A percentile compares a stretch with the other conserved stretches of the same genome.
phyloP scores from a whole-genome alignment of 2,329 filamentous ascomycete species.

The Aspergillus caelatus region DNA sequence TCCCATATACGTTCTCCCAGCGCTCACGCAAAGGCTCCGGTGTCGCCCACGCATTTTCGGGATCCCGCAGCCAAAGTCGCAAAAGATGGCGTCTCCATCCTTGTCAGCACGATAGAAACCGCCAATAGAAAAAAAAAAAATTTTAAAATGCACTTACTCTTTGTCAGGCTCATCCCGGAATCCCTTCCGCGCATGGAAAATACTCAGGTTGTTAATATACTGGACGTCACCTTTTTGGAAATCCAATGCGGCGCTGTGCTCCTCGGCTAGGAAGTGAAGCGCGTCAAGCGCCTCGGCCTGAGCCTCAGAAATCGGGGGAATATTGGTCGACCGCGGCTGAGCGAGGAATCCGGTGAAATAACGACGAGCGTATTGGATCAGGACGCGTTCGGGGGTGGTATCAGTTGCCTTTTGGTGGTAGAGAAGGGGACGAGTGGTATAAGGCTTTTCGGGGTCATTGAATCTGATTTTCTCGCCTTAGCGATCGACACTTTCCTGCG shows the following conservation, averaged over 20 bases:
- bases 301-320: slow-evolving; percentile 55
- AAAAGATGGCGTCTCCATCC: slow-evolving; percentile 47
- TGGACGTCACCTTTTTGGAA: slow-evolving; percentile 55
- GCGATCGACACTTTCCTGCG: background rate
- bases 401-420: slow-evolving; percentile 57
- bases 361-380: slow-evolving; percentile 64
- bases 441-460: slow-evolving; percentile 51
- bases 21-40: slow-evolving; percentile 39
- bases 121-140: background rate
- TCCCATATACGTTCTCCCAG: slow-evolving; percentile 48
- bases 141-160: slow-evolving; percentile 34
- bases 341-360: slow-evolving; percentile 57
- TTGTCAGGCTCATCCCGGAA: slow-evolving; percentile 45
- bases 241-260: slow-evolving; percentile 45
- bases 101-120: background rate
- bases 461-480: slow-evolving; percentile 47
- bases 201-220: slow-evolving; percentile 56
- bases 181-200: slow-evolving; percentile 54
- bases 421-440: slow-evolving; percentile 41
- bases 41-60: slow-evolving; percentile 50
- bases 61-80: slow-evolving; percentile 52
- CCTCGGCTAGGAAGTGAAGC: slow-evolving; percentile 53
- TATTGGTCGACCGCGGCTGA: slow-evolving; percentile 43
- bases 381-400: slow-evolving; percentile 54
- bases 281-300: slow-evolving; percentile 58